These are phyloP conservation scores for Pyrenochaeta sp. DNA, from an alignment of 2,329 filamentous ascomycete genomes.

Conservation along the genomic window DNA sequence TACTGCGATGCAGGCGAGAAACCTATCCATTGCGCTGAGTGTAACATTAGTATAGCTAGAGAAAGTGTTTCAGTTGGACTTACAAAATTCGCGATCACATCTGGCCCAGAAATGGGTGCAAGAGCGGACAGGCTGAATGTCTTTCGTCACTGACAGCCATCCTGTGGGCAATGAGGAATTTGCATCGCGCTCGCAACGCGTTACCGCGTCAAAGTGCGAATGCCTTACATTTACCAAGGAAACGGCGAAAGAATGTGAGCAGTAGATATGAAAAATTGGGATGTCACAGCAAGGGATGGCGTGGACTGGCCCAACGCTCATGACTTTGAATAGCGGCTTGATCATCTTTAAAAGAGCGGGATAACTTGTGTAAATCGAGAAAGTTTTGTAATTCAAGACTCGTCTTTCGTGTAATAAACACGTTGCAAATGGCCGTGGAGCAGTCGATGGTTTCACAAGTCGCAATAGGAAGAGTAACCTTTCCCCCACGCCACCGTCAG, in stretches of 20 bases:
- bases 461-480: too few species aligned
- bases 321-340: conserved; percentile 5
- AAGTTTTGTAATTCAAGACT: too few species aligned
- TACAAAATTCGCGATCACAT: conserved; percentile 28
- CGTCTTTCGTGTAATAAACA: too few species aligned
- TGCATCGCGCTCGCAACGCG: conserved; percentile 34
- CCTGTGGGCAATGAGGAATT: conserved; percentile 41
- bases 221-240: conserved; percentile 30
- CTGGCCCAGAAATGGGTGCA: conserved; percentile 16
- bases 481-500: conserved; percentile 31
- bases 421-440: too few species aligned
- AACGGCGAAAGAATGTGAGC: conserved; percentile 37
- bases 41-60: conserved; percentile 8
- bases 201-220: conserved; percentile 24
- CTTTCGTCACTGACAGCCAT: conserved; percentile 36
- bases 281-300: conserved; percentile 40
- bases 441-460: too few species aligned
- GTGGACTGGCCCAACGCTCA: conserved; percentile 29
- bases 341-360: too few species aligned
- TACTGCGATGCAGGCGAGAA: conserved; percentile 20
- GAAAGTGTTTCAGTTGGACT: neutral
- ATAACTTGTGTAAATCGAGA: neutral
- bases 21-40: conserved; percentile 26
- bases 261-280: conserved; percentile 22
- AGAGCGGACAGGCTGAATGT: conserved; percentile 28